Evolutionary conservation across 805 yeast species (phyloP).

Genomic region (Blastobotrys chiropterorum): DNA sequence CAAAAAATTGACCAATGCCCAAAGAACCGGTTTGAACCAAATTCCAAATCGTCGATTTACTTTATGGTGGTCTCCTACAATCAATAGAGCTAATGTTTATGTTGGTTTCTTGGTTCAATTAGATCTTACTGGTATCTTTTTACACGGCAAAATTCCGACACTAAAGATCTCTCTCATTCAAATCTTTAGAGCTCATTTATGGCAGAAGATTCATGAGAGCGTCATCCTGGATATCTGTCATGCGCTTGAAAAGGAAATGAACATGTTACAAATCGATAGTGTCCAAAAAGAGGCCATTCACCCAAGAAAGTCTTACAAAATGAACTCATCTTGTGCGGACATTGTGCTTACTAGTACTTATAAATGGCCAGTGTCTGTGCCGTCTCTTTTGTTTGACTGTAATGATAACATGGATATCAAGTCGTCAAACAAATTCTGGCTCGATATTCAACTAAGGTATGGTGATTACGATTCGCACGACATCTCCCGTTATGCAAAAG

Average conservation of each 20-base stretch:
- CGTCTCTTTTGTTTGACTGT: conserved; percentile 70
- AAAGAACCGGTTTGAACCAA: conserved; percentile 92
- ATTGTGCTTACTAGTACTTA: conserved; percentile 66
- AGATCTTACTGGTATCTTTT: conserved; percentile 91
- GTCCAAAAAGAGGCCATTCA: conserved; percentile 91
- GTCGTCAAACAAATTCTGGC: conserved; percentile 69
- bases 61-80: conserved; percentile 99
- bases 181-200: conserved; percentile 93
- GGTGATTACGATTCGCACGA: conserved; percentile 99
- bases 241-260: conserved; percentile 81
- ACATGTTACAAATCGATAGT: conserved; percentile 70
- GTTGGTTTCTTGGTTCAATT: conserved; percentile 96
- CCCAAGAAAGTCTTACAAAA: conserved; percentile 93
- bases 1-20: conserved; percentile 94
- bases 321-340: conserved; percentile 96
- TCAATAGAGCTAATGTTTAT: conserved; percentile 94
- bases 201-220: conserved; percentile 98
- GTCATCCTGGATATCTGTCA: conserved; percentile 90
- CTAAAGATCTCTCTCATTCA: conserved; percentile 91
- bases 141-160: conserved; percentile 98
- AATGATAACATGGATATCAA: conserved; percentile 58
- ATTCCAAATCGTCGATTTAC: conserved; percentile 97
- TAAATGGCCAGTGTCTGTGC: conserved; percentile 72
- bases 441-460: conserved; percentile 89
- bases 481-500: conserved; percentile 85